Conservation (phyloP, 1,284 basidiomycete species). For the Naganishia sp. region DNA sequence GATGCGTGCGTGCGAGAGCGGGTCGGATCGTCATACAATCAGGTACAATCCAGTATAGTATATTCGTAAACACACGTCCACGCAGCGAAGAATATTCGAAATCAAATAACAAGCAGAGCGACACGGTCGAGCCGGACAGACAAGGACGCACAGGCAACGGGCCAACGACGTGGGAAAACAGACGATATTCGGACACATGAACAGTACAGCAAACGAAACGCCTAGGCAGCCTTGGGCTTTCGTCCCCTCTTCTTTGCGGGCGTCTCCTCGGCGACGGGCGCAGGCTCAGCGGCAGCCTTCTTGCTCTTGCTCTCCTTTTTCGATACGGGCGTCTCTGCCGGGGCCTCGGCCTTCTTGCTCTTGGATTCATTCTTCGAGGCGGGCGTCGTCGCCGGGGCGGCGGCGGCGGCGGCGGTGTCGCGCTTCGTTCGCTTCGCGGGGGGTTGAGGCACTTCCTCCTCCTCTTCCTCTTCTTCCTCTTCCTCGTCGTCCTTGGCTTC, state of each 20-base stretch:
- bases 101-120: conserved; percentile 24
- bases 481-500: conserved; percentile 14
- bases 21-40: conserved; percentile 6
- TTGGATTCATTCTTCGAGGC: conserved; percentile 2
- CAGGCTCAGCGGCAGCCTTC: conserved; percentile 35
- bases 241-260: conserved; percentile 37
- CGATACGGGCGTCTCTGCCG: conserved; percentile 12
- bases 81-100: conserved; percentile 22
- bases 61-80: neutral
- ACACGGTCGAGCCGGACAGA: neutral
- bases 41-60: neutral
- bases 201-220: neutral
- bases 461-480: conserved; percentile 11
- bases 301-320: conserved; percentile 42
- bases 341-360: conserved; percentile 11
- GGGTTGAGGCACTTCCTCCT: conserved; percentile 4
- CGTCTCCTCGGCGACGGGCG: conserved; percentile 27
- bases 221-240: conserved; percentile 20
- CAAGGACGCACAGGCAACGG: neutral
- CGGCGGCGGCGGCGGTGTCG: conserved; percentile 23
- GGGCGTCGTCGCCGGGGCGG: neutral
- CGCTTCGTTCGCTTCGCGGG: conserved; percentile 17
- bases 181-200: neutral
- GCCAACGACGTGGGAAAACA: neutral
- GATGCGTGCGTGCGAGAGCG: too few species aligned